Evolutionary conservation across 768 basidiomycete species (phyloP).

Genomic region (Amyloporia xantha): DNA sequence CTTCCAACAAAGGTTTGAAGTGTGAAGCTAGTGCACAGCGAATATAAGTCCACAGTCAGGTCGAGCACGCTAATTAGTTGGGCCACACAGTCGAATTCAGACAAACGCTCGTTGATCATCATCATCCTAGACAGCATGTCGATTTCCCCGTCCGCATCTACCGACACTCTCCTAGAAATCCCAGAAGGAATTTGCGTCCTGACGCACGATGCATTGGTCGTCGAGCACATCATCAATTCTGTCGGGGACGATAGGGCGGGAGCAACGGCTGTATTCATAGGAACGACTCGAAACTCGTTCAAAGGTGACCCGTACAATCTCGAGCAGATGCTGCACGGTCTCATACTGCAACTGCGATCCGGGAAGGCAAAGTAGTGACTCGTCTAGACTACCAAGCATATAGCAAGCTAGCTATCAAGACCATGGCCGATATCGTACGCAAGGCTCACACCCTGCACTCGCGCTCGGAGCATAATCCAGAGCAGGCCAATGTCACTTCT

Average conservation of each 20-base stretch:
- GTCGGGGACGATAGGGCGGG: slow-evolving; percentile 63
- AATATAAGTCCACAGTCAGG: too few relatives aligned
- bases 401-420: slow-evolving; percentile 73
- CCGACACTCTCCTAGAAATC: slow-evolving; percentile 35
- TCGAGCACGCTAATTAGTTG: too few relatives aligned
- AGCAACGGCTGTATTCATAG: slow-evolving; percentile 72
- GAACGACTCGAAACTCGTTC: slow-evolving; percentile 83
- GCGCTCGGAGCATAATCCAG: slow-evolving; percentile 31
- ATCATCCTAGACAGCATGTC: not conserved
- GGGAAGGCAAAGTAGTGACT: slow-evolving; percentile 62
- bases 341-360: not conserved
- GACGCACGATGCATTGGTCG: slow-evolving; percentile 53
- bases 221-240: slow-evolving; percentile 48
- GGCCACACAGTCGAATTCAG: too few relatives aligned
- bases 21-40: too few relatives aligned
- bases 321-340: not conserved
- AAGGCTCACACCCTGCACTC: slow-evolving; percentile 35
- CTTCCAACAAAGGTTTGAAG: not conserved
- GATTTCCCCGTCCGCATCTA: slow-evolving; percentile 26
- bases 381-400: slow-evolving; percentile 81
- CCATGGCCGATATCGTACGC: slow-evolving; percentile 55
- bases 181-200: slow-evolving; percentile 48
- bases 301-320: slow-evolving; percentile 41
- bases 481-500: slow-evolving; percentile 9
- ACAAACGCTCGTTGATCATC: too few relatives aligned